phyloP scores from a whole-genome alignment of 768 basidiomycete genomes.

The Chalciporus chontae region DNA sequence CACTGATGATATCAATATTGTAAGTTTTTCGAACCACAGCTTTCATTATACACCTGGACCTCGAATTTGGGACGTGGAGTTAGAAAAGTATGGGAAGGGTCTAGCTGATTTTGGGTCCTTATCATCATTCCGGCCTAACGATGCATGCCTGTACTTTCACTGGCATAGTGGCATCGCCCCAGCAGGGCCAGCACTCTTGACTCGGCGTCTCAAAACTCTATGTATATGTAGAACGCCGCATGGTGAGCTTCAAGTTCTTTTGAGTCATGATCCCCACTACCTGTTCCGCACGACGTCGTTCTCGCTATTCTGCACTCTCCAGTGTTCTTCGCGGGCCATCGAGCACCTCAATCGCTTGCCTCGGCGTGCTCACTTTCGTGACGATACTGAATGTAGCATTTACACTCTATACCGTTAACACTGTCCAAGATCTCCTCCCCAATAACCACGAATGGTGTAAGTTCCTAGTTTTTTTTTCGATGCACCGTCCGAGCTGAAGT shows the following conservation, averaged over 20 bases:
- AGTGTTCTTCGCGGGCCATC: neutral
- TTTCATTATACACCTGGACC: neutral
- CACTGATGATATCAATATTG: too few species aligned
- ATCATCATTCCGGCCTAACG: neutral
- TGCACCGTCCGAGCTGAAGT: neutral
- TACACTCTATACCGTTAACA: conserved; percentile 18
- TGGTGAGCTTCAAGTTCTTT: neutral
- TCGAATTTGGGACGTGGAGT: neutral
- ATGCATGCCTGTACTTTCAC: neutral
- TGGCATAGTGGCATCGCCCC: neutral
- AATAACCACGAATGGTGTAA: conserved; percentile 22
- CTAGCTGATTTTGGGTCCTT: neutral
- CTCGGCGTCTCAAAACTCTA: neutral
- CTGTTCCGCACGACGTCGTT: neutral
- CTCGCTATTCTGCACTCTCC: neutral
- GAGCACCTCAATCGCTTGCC: conserved; percentile 6
- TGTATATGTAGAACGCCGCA: neutral
- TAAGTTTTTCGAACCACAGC: too few species aligned
- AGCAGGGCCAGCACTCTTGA: neutral
- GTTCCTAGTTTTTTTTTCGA: neutral
- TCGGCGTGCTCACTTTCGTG: conserved; percentile 18
- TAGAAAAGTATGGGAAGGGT: neutral
- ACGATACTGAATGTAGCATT: conserved; percentile 22
- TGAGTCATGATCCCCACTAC: conserved; percentile 4
- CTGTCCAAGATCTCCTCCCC: conserved; percentile 11